Percentiles rank a stretch among this genome's conserved stretches.
These are phyloP conservation scores for Solioccasus polychromus DNA, from an alignment of 768 basidiomycete species.

Conservation along the genomic window DNA sequence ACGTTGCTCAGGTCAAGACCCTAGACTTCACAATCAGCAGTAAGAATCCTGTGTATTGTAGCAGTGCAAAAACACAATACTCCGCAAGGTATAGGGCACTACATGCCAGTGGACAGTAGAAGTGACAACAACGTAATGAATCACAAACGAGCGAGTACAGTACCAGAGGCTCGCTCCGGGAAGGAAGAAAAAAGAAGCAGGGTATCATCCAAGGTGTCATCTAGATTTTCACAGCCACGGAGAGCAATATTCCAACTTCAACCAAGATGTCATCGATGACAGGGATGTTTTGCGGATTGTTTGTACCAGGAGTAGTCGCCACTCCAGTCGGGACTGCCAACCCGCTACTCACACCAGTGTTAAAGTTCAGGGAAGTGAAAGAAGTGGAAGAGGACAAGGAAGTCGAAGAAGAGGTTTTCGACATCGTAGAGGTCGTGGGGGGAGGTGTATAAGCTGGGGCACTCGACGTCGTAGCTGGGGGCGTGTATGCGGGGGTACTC, in stretches of 20 bases:
- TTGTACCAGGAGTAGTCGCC: slow-evolving; percentile 32
- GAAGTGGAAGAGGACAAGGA: slow-evolving; percentile 21
- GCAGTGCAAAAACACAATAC: slow-evolving; percentile 5
- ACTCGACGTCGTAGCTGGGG: slow-evolving; percentile 21
- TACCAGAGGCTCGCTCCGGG: slow-evolving; percentile 5
- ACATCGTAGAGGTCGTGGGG: slow-evolving; percentile 27
- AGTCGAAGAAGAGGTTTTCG: slow-evolving; percentile 10
- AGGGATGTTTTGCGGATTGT: slow-evolving; percentile 33
- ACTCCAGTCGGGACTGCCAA: slow-evolving; percentile 22
- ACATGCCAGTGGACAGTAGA: slow-evolving; percentile 10
- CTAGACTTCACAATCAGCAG: too few species aligned
- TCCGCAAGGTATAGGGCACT: slow-evolving; percentile 21
- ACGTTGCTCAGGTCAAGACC: not conserved
- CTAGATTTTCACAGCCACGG: not conserved
- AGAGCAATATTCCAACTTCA: slow-evolving; percentile 26
- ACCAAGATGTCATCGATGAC: slow-evolving; percentile 36
- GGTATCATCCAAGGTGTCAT: not conserved
- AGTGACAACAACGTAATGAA: not conserved
- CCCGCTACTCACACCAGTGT: slow-evolving; percentile 22
- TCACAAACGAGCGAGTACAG: not conserved
- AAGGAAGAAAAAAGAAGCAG: not conserved
- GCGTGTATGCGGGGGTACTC: slow-evolving; percentile 16
- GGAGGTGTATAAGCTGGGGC: slow-evolving; percentile 16
- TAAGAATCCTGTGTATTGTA: too few species aligned
- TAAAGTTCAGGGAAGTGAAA: slow-evolving; percentile 21